phyloP scores from a whole-genome alignment of 371 early-diverging fungal species.

The Apophysomyces trapeziformis region DNA sequence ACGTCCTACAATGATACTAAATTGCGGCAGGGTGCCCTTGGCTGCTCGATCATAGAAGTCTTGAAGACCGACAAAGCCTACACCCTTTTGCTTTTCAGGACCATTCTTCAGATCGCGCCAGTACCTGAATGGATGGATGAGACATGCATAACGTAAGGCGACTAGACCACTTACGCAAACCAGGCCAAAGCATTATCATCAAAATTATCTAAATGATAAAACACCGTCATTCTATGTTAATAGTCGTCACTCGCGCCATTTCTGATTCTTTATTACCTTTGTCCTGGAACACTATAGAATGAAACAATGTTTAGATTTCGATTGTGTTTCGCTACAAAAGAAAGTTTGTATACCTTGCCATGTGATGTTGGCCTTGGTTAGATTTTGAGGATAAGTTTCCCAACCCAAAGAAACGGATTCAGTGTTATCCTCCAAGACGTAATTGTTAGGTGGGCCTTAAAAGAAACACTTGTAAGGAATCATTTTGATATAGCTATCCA shows the following conservation, averaged over 20 bases:
- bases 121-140: slow-evolving; percentile 8
- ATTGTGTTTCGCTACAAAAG: background rate
- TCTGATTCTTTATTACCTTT: slow-evolving; percentile 2
- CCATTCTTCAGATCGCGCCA: slow-evolving; percentile 28
- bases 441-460: slow-evolving; percentile 15
- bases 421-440: slow-evolving; percentile 29
- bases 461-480: too few relatives aligned
- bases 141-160: background rate
- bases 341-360: slow-evolving; percentile 24
- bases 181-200: slow-evolving; percentile 31
- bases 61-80: slow-evolving; percentile 33
- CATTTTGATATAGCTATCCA: too few relatives aligned
- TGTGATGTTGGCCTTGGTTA: slow-evolving; percentile 26
- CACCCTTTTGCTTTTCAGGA: slow-evolving; percentile 31
- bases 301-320: background rate
- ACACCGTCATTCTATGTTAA: background rate
- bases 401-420: slow-evolving; percentile 22
- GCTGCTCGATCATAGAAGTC: slow-evolving; percentile 30
- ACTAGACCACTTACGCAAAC: slow-evolving; percentile 17
- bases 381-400: slow-evolving; percentile 28
- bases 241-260: background rate
- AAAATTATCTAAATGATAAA: slow-evolving; percentile 5
- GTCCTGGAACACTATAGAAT: slow-evolving; percentile 25
- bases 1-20: slow-evolving; percentile 24
- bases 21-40: slow-evolving; percentile 29